A percentile compares a stretch with the other conserved stretches of the same genome.
These are phyloP conservation scores for Aspergillus funiculosus DNA, from an alignment of 495 filamentous ascomycete species.

Conservation along the genomic window DNA sequence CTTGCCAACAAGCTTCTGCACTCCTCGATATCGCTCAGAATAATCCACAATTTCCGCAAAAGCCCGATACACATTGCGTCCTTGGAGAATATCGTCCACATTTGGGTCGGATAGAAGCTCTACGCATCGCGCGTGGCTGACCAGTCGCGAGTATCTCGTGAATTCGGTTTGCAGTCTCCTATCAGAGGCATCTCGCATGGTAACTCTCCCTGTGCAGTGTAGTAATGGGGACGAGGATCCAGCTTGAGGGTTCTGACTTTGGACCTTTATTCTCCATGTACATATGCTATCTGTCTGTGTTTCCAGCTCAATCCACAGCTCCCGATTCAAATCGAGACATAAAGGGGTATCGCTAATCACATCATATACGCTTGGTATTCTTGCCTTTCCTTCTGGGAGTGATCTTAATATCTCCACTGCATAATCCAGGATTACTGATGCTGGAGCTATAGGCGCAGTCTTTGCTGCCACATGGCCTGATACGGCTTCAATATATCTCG, in stretches of 20 bases:
- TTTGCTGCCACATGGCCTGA: conserved; percentile 41
- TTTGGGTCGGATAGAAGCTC: conserved; percentile 32
- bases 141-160: conserved; percentile 37
- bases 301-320: conserved; percentile 34
- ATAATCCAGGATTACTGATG: conserved; percentile 42
- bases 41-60: conserved; percentile 50
- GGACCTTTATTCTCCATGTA: conserved; percentile 20
- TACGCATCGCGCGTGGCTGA: conserved; percentile 34
- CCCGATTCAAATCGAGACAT: conserved; percentile 32
- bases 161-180: conserved; percentile 28
- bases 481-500: conserved; percentile 34
- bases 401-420: conserved; percentile 43
- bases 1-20: conserved; percentile 42
- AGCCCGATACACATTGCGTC: conserved; percentile 41
- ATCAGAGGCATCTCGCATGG: conserved; percentile 4
- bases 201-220: conserved; percentile 12
- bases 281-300: conserved; percentile 14
- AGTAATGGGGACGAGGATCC: conserved; percentile 4
- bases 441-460: conserved; percentile 45
- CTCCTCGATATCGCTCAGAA: conserved; percentile 35
- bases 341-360: conserved; percentile 39
- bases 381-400: conserved; percentile 18
- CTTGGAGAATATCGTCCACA: conserved; percentile 46
- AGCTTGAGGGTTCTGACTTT: conserved; percentile 6
- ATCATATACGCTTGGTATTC: conserved; percentile 32